Conservation (phyloP, 768 basidiomycete species). For the Suillus clintonianus region DNA sequence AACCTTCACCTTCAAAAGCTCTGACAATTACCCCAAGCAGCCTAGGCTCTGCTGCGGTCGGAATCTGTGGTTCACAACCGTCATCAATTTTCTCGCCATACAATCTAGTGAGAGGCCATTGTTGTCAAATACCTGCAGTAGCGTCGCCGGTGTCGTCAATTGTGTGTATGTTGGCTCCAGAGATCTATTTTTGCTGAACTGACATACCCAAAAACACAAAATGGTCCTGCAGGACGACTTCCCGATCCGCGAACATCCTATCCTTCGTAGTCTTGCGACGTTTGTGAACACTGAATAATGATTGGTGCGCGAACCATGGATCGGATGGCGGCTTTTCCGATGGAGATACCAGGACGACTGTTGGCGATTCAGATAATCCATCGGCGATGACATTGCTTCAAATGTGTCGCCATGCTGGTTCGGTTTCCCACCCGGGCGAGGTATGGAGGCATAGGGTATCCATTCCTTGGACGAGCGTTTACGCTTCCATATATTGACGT, state of each 20-base stretch:
- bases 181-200: not conserved
- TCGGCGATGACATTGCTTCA: conserved; percentile 9
- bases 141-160: not conserved
- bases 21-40: too few species aligned
- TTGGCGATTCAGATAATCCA: too few species aligned
- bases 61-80: too few species aligned
- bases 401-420: not conserved
- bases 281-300: too few species aligned
- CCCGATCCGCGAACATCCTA: not conserved
- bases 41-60: too few species aligned
- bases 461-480: not conserved
- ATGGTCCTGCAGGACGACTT: not conserved
- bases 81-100: too few species aligned
- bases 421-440: not conserved
- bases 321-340: too few species aligned
- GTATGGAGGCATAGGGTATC: not conserved
- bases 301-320: too few species aligned
- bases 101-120: too few species aligned
- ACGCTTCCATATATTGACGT: not conserved
- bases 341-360: too few species aligned
- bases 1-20: too few species aligned
- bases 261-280: not conserved
- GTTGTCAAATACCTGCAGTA: not conserved
- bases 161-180: not conserved
- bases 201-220: not conserved